These are phyloP conservation scores for Penicillium sp. DNA, from an alignment of 2,329 filamentous ascomycete species.

Conservation along the genomic window DNA sequence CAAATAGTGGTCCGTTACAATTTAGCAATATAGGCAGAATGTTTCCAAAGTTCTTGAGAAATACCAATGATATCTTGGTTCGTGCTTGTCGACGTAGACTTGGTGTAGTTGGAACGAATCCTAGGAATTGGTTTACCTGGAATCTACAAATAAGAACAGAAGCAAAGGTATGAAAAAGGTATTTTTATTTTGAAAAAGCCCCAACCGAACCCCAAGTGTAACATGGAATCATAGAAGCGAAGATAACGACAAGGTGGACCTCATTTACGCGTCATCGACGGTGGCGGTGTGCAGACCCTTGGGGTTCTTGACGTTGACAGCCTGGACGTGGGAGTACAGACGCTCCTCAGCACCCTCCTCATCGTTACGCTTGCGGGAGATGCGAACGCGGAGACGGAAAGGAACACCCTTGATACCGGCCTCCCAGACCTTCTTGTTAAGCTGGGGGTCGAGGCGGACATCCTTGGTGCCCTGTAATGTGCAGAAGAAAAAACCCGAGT, in stretches of 20 bases:
- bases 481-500: neutral
- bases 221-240: conserved; percentile 29
- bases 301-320: conserved; percentile 98
- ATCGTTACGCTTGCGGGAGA: conserved; percentile 99
- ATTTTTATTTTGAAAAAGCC: conserved; percentile 29
- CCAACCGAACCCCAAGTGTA: conserved; percentile 25
- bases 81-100: too few relatives aligned
- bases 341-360: conserved; percentile 99
- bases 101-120: neutral
- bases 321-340: conserved; percentile 99
- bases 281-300: conserved; percentile 94
- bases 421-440: conserved; percentile 99
- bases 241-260: conserved; percentile 13
- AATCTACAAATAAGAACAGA: neutral
- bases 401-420: conserved; percentile 97
- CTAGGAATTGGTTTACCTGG: neutral
- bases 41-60: too few relatives aligned
- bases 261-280: conserved; percentile 65
- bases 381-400: conserved; percentile 95
- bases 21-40: too few relatives aligned
- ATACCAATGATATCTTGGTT: too few relatives aligned
- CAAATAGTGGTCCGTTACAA: too few relatives aligned
- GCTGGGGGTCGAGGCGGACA: conserved; percentile 95
- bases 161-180: conserved; percentile 16
- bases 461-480: conserved; percentile 79